Base-by-base conservation (phyloP, 495 filamentous ascomycete genomes). In the Aspergillus carlsbadensis region DNA sequence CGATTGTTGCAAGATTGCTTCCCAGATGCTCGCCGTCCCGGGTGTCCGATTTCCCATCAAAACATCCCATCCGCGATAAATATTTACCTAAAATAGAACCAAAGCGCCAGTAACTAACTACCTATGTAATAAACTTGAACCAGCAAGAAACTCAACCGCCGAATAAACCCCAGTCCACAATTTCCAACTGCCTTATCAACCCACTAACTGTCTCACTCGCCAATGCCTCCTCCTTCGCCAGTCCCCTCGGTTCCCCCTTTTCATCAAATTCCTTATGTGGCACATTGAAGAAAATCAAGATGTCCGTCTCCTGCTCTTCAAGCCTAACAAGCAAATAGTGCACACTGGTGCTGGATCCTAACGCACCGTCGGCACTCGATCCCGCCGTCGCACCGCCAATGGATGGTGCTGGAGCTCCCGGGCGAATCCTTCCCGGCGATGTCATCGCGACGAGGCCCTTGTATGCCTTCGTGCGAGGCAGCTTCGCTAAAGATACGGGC, bases 251-350 rank as follows among this genome's bases (percentile, higher is more conserved):
- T 62, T 77, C 67, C 15, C 70, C 71, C 29, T 56, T 70, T 51
- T 70, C 69, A 60, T 75, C 74, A 57, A 91, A 84, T 47, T 90
- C 87, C 18, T 84, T 81, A 69, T 91, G 86, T 22, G 92, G 94
- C 31, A 96, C 87, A 74, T 98, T 98, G 67, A 96, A 81, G 26
- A 90, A 89, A 53, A 96, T 83, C 22, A 96, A 67, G n/a, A 98
- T 65, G 74, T 98, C 94, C 13, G 94, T 93, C 58, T 73, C 74
- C 70, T 95, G 80, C 59, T 82, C 75, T 70, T 81, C 81, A 22
- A 98, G 76, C 26, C 94, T 74, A 26, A 97, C 75, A 44, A 97
- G 73, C 39, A 79, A 49, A 59, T 70, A 76, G 53, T 70, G 67
- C 35, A 71, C 70, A 2, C 58, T 68, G 41, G 68, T 36, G 53